phyloP scores from a whole-genome alignment of 768 basidiomycete genomes.

The Exsudoporus frostii region DNA sequence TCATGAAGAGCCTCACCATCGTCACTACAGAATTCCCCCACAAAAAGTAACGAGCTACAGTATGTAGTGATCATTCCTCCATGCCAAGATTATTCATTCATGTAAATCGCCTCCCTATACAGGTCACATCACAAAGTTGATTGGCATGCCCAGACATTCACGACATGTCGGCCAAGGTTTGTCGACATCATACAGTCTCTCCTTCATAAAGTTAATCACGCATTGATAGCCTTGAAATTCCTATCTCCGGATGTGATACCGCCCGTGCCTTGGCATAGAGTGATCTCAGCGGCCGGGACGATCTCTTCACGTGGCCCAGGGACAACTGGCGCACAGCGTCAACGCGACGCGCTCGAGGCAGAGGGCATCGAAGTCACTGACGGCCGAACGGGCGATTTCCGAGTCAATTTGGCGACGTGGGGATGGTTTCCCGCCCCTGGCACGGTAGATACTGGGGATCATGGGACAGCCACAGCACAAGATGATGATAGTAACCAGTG shows the following conservation, averaged over 20 bases:
- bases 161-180: constrained; percentile 82
- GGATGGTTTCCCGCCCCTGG: constrained; percentile 64
- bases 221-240: constrained; percentile 67
- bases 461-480: background rate
- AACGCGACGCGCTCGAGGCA: constrained; percentile 70
- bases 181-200: background rate
- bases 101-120: background rate
- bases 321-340: constrained; percentile 72
- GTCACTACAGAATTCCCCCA: constrained; percentile 48
- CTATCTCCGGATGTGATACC: constrained; percentile 55
- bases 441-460: constrained; percentile 19
- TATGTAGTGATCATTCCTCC: constrained; percentile 25
- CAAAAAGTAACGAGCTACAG: constrained; percentile 76
- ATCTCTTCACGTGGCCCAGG: constrained; percentile 85
- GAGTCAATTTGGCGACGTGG: constrained; percentile 52
- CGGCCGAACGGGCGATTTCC: constrained; percentile 53
- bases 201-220: background rate
- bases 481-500: background rate
- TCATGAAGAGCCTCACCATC: background rate
- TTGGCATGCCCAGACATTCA: constrained; percentile 76
- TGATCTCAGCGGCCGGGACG: constrained; percentile 63
- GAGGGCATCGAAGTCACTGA: constrained; percentile 78
- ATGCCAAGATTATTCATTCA: background rate
- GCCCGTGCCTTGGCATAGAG: constrained; percentile 80
- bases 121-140: constrained; percentile 79